Base-by-base conservation (phyloP, 768 basidiomycete genomes). In the Porpolomopsis calyptriformis region DNA sequence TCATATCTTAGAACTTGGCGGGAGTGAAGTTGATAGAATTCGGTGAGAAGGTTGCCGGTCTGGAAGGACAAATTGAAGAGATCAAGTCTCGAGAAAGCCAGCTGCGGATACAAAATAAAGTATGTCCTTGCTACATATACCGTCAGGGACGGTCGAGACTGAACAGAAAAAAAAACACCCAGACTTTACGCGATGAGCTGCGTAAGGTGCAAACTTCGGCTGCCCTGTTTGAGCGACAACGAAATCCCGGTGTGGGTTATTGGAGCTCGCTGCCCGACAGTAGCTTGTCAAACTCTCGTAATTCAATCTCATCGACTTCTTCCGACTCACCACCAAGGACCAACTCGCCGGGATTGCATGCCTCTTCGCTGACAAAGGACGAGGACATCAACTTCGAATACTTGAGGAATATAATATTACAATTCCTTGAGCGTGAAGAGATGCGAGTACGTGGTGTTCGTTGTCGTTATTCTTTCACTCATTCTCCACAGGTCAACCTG, bases 361-460 rank as follows among this genome's bases (percentile, higher is more conserved):
- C 58, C 12, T 52, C 60, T 25, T 57, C 60, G 4, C 53, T 53
- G 8, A 73, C 67, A 45, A 76, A 75, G 9, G 92, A 97, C 36
- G 93, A 94, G 58, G 94, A 94, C 50, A 77, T 98, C 45, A 98
- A 94, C 57, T 67, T 94, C 6, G 96, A 98, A 65, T 99, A 99
- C 63, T 64, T 99, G 38, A 74, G 96, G 48, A 98, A 98, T 61
- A 86, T 98, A 25, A 90, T 98, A 47, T 62, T 99, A 38, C 96
- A 98, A 61, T 99, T 99, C 68, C 70, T 99, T 41, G 96, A 99
- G 60, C 88, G 97, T 66, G 92, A 94, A 60, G 92, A 98, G 62
- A 97, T 97, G 92, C 75, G 96, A 66, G 92, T 92, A 58, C 60
- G 88, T 68, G 18, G 33, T 3, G 20, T 35, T 22, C 27, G 11